phyloP scores from a whole-genome alignment of 192 early-diverging fungal species.

The Backusella circina region DNA sequence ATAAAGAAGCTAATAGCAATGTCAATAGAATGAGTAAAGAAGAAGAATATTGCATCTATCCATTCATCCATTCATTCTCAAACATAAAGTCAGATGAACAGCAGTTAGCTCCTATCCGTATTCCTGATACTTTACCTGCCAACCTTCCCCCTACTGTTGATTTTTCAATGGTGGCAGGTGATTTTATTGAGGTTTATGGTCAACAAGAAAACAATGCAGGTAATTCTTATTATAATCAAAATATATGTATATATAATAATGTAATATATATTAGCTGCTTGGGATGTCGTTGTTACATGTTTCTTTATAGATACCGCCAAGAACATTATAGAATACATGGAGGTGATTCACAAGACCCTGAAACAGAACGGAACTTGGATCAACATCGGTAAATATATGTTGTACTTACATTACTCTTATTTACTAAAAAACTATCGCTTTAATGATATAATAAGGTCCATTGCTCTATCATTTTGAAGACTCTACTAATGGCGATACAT shows the following conservation, averaged over 20 bases:
- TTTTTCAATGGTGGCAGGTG: slow-evolving; percentile 97
- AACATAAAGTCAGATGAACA: slow-evolving; percentile 58
- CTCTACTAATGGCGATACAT: slow-evolving; percentile 60
- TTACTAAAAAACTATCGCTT: slow-evolving; percentile 55
- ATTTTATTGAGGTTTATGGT: slow-evolving; percentile 91
- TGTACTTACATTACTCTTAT: slow-evolving; percentile 28
- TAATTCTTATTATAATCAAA: slow-evolving; percentile 5
- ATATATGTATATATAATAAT: not conserved
- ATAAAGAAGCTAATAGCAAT: not conserved
- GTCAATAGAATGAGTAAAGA: slow-evolving; percentile 41
- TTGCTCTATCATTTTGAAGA: slow-evolving; percentile 95
- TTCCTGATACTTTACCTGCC: slow-evolving; percentile 84
- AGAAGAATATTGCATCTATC: slow-evolving; percentile 74
- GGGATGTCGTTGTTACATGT: slow-evolving; percentile 91
- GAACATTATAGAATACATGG: slow-evolving; percentile 86
- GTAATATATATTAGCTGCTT: slow-evolving; percentile 39
- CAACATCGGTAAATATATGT: slow-evolving; percentile 57
- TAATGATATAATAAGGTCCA: slow-evolving; percentile 49
- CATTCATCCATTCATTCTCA: slow-evolving; percentile 92
- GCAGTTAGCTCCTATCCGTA: slow-evolving; percentile 62
- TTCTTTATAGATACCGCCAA: slow-evolving; percentile 98
- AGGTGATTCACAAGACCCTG: slow-evolving; percentile 73
- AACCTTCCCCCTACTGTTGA: slow-evolving; percentile 63
- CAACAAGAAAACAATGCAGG: slow-evolving; percentile 51
- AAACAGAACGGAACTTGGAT: slow-evolving; percentile 82